Evolutionary conservation across 768 basidiomycete species (phyloP).

Genomic region (Baorangia bicolor): DNA sequence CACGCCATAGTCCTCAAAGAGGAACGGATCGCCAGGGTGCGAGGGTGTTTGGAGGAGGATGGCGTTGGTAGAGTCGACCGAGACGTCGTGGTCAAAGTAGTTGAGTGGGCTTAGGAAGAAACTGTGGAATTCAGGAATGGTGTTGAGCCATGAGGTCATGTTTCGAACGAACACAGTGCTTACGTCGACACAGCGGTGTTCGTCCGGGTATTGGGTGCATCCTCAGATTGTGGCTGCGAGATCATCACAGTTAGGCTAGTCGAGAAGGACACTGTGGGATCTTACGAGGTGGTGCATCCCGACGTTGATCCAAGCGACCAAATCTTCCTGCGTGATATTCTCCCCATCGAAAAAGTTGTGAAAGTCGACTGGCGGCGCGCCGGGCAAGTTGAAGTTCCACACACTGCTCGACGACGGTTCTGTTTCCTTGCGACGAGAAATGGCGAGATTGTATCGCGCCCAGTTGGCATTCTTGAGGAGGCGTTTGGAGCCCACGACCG

Average conservation of each 20-base stretch:
- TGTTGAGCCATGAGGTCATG: neutral
- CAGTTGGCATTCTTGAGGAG: slow-evolving; percentile 63
- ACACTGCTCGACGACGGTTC: slow-evolving; percentile 56
- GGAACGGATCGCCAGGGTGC: slow-evolving; percentile 38
- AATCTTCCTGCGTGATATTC: slow-evolving; percentile 60
- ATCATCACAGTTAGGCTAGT: neutral
- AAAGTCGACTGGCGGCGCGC: slow-evolving; percentile 53
- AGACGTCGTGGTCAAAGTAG: slow-evolving; percentile 63
- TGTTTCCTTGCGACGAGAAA: slow-evolving; percentile 57
- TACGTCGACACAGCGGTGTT: slow-evolving; percentile 56
- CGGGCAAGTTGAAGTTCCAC: slow-evolving; percentile 67
- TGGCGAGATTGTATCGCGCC: slow-evolving; percentile 61
- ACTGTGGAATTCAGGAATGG: slow-evolving; percentile 26
- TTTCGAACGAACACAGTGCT: slow-evolving; percentile 3
- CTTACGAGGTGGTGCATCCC: slow-evolving; percentile 64
- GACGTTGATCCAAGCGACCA: slow-evolving; percentile 66
- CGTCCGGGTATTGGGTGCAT: slow-evolving; percentile 59
- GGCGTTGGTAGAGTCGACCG: slow-evolving; percentile 56
- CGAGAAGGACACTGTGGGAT: neutral
- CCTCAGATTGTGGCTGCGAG: slow-evolving; percentile 57
- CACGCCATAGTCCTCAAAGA: slow-evolving; percentile 55
- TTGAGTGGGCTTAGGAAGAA: slow-evolving; percentile 63
- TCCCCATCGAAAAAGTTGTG: slow-evolving; percentile 65
- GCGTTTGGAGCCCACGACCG: slow-evolving; percentile 58
- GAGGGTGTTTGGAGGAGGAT: slow-evolving; percentile 45